Base-by-base conservation (phyloP, 805 yeast genomes). In the Ogataea pilisensis region DNA sequence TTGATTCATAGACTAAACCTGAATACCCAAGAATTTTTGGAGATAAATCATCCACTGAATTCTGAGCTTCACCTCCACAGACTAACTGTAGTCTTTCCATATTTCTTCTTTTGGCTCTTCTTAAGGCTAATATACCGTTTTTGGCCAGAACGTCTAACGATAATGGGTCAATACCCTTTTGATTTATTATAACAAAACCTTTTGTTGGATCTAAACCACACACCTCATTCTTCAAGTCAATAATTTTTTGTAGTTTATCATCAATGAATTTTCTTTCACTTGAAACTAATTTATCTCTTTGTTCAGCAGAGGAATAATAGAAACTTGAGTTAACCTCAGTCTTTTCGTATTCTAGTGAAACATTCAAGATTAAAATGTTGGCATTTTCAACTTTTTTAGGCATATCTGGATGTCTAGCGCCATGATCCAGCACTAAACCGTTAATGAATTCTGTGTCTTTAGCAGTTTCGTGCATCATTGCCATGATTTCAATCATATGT, bases 391-490 rank as follows among this genome's bases (percentile, higher is more conserved):
- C 82, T 41, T 80, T 68, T 50, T 81, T 85, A 44, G 99, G 99
- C 99, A 93, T 93, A 65, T 93, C 99, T 34, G 99, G 99, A 71
- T 93, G 99, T 63, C 99, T 80, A 14, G 96, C 97, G 51, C 99
- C 99, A 63, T 93, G 99, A 63, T 93, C 99, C 50, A 93, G 73
- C 28, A 93, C 99, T 52, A 93, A 75, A 34, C 99, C 99, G 54
- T 76, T 80, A 49, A 93, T 72, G 44, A 93, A 78, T 55, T 75
- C 73, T 16, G 98, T 90, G 41, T 90, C 93, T 46, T 81, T 77
- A 26, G 93, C 87, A 29, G 83, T 75, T 51, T 87, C 85, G 58
- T 85, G 91, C 75, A 93, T 96, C 98, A 93, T 95, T 51, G 93
- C 82, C 95, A 93, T 93, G 58, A 93, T 85, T 69, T 93, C 99